A percentile compares a stretch with the other conserved stretches of the same genome.
Evolutionary conservation across 495 filamentous ascomycete genomes (phyloP).

Genomic region (Bacidia gigantensis): DNA sequence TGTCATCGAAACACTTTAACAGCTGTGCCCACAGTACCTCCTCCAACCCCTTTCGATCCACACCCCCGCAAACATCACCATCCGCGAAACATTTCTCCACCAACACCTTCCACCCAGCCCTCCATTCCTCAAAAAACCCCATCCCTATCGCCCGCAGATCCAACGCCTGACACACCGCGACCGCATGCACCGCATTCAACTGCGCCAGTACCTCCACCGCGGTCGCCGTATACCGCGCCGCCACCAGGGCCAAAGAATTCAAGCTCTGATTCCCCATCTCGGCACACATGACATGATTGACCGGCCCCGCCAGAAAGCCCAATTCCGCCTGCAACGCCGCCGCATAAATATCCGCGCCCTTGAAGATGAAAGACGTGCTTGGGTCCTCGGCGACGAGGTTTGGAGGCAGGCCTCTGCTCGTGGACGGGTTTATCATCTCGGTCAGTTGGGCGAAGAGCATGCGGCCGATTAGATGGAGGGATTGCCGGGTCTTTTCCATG

Average conservation of each 20-base stretch:
- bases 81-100: background rate
- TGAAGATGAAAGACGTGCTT: conserved; percentile 39
- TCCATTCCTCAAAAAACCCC: conserved; percentile 16
- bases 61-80: too few relatives aligned
- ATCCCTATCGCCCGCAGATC: conserved; percentile 28
- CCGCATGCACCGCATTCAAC: background rate
- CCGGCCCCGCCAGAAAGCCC: conserved; percentile 37
- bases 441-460: conserved; percentile 44
- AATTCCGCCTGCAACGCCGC: conserved; percentile 48
- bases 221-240: conserved; percentile 39
- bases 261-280: conserved; percentile 48
- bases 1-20: background rate
- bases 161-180: conserved; percentile 21
- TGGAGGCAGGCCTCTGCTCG: conserved; percentile 43
- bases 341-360: conserved; percentile 49
- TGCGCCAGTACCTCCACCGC: conserved; percentile 37
- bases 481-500: conserved; percentile 43
- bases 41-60: too few relatives aligned
- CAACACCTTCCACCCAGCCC: background rate
- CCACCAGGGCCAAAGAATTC: conserved; percentile 46
- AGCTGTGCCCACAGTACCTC: background rate
- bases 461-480: conserved; percentile 41
- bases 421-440: conserved; percentile 43
- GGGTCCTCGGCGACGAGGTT: conserved; percentile 46
- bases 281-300: conserved; percentile 40